Evolutionary conservation across 2,329 filamentous ascomycete species (phyloP).

Genomic region (Colletotrichum abscissum): DNA sequence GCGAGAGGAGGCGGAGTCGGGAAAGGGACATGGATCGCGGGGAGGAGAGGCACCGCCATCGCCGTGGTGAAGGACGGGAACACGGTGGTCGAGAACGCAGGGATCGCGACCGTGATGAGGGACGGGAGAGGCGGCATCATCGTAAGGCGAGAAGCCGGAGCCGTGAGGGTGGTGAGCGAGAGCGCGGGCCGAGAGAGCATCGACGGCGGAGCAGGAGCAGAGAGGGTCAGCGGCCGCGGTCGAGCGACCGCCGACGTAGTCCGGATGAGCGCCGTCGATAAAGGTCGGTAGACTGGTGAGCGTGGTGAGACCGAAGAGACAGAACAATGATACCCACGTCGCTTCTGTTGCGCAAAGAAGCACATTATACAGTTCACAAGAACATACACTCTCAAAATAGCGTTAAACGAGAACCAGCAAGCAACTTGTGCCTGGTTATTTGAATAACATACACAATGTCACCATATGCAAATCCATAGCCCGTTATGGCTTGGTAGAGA

Average conservation of each 20-base stretch:
- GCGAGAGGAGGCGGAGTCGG: conserved; percentile 37
- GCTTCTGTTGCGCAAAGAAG: not conserved
- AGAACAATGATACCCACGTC: conserved; percentile 3
- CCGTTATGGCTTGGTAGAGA: not conserved
- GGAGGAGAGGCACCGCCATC: conserved; percentile 12
- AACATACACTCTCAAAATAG: not conserved
- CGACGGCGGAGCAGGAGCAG: conserved; percentile 30
- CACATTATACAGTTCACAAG: not conserved
- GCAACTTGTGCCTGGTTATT: not conserved
- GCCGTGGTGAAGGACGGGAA: conserved; percentile 12
- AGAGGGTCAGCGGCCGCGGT: conserved; percentile 11
- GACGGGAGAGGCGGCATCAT: conserved; percentile 27
- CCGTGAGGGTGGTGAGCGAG: not conserved
- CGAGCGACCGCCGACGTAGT: conserved; percentile 25
- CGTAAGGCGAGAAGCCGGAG: conserved; percentile 21
- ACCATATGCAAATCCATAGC: not conserved
- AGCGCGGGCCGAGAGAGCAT: conserved; percentile 25
- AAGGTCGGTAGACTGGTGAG: not conserved
- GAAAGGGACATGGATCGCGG: conserved; percentile 15
- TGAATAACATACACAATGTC: not conserved
- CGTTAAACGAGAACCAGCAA: not conserved
- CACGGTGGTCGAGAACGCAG: conserved; percentile 15
- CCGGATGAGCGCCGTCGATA: conserved; percentile 22
- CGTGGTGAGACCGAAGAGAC: not conserved
- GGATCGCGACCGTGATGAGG: conserved; percentile 19